Evolutionary conservation across 73 alveolate species (phyloP), one percentile per base, ranked within the genome.

Genomic region (Paraurostyla sp.): DNA sequence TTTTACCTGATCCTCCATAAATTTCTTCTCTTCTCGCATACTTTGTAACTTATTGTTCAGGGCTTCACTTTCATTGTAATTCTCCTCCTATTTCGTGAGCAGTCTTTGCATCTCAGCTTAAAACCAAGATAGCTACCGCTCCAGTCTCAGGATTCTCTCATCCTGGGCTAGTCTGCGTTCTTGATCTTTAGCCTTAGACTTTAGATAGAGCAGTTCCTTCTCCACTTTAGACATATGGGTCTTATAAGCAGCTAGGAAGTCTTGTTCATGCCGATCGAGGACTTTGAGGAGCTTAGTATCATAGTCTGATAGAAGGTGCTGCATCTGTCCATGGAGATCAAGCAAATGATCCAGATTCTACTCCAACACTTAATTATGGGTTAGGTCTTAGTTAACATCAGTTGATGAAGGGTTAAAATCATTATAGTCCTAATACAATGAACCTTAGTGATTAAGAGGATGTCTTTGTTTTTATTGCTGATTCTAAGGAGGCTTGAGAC

Each of bases 191-290:
- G 94, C 94, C 42, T 78, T 76, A 51, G 42, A 46, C 57, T 78
- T 88, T 0, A 88, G 69, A 35, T 36, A 76, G 23, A 0, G 54
- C 20, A 88, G 80, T 68, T 88, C 91, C 38, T 52, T 88, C 73
- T 88, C 78, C 30, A 88, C 94, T 58, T 88, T 88, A 68, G 80
- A 36, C 94, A 88, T 88, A 43, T 88, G 94, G 20, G 95, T 90
- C 71, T 90, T 88, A 49, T 88, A 88, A 11, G 94, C 94, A 30
- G 69, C 57, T 69, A 88, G 16, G 62, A 88, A 88, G 73, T 88
- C 94, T n/a, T 76, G 54, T 43, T 88, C 94, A 35, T 88, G 94
- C 36, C 87, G 33, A 3, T 1, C 87, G 11, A 88, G 52, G n/a
- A 88, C 94, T 30, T 49, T 36, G 23, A 42, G 29, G 48, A 88